These are phyloP conservation scores for Trichoderma aggressivum DNA, from an alignment of 2,329 filamentous ascomycete species.

Conservation along the genomic window DNA sequence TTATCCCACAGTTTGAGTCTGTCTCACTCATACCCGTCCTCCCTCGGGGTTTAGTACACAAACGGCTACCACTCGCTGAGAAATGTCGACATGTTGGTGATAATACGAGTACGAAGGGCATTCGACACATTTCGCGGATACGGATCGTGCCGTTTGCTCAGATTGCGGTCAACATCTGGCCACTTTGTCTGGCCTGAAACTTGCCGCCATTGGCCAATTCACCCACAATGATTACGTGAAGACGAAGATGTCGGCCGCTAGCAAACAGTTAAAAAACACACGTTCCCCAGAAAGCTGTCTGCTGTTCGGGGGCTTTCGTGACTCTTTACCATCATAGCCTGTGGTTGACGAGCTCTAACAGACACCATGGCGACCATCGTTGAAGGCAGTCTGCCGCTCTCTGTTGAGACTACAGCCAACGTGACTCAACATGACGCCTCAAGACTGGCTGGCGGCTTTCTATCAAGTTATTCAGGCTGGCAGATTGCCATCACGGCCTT, in stretches of 20 bases:
- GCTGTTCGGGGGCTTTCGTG: background rate
- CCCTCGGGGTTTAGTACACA: slow-evolving; percentile 3
- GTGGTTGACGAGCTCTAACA: background rate
- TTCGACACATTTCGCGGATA: background rate
- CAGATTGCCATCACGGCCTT: background rate
- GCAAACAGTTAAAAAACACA: background rate
- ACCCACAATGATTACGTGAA: background rate
- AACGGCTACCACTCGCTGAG: background rate
- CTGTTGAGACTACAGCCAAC: background rate
- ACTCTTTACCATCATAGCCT: background rate
- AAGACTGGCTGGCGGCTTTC: background rate
- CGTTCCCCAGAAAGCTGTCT: no score
- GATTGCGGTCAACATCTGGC: background rate
- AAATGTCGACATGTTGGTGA: background rate
- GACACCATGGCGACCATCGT: slow-evolving; percentile 5
- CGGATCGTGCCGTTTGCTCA: background rate
- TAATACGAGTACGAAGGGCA: slow-evolving; percentile 6
- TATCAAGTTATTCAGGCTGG: background rate
- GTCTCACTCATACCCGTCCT: background rate
- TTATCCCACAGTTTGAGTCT: background rate
- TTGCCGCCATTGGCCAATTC: background rate
- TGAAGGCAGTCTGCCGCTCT: background rate
- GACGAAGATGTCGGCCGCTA: background rate
- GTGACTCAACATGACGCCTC: background rate
- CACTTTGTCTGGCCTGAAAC: background rate